phyloP scores from a whole-genome alignment of 805 yeast species.

The Debaryomyces tyrocola region DNA sequence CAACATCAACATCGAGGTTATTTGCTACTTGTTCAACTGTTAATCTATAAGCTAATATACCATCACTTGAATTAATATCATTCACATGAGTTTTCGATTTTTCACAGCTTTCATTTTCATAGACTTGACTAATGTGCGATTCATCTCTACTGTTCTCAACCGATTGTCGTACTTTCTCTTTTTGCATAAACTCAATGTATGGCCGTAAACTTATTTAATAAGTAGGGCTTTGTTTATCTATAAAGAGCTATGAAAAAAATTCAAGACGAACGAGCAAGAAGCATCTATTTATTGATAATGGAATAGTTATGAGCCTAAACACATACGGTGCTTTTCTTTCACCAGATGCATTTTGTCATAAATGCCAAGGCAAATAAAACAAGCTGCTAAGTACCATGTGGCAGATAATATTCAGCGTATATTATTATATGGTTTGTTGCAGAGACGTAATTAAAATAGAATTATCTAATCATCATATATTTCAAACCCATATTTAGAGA shows the following conservation, averaged over 20 bases:
- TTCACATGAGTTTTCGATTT: slow-evolving; percentile 5
- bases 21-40: slow-evolving; percentile 37
- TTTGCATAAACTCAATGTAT: slow-evolving; percentile 6
- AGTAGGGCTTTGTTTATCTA: not conserved
- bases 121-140: slow-evolving; percentile 10
- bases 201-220: not conserved
- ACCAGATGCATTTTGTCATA: too few species aligned
- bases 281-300: too few species aligned
- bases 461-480: too few species aligned
- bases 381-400: too few species aligned
- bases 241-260: not conserved
- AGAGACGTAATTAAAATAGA: too few species aligned
- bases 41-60: slow-evolving; percentile 25
- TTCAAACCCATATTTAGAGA: not conserved
- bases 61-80: not conserved
- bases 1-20: slow-evolving; percentile 39
- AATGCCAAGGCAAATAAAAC: too few species aligned
- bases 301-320: too few species aligned
- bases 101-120: slow-evolving; percentile 18
- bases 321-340: too few species aligned
- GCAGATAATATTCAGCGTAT: too few species aligned
- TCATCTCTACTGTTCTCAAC: slow-evolving; percentile 5
- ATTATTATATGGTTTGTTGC: too few species aligned
- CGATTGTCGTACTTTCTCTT: not conserved
- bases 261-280: too few species aligned